Percentiles rank a stretch among this genome's conserved stretches.
Evolutionary conservation across 2,329 filamentous ascomycete genomes (phyloP).

Genomic region (Apiospora sp.): DNA sequence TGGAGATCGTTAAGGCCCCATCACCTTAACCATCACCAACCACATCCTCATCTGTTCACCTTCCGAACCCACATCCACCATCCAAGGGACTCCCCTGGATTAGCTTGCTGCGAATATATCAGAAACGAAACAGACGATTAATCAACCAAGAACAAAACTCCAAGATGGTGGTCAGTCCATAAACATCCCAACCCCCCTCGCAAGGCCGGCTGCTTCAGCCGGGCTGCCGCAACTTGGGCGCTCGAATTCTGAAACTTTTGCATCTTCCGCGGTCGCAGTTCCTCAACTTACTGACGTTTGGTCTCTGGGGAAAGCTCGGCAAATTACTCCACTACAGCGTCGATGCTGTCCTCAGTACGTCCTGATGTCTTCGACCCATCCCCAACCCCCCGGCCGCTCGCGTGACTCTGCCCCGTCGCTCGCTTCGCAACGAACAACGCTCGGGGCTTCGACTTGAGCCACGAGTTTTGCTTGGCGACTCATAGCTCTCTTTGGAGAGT

Average conservation of each 20-base stretch:
- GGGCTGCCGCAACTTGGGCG: slow-evolving; percentile 18
- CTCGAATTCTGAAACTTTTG: slow-evolving; percentile 51
- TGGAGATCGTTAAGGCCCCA: background rate
- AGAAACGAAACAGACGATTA: background rate
- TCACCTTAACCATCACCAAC: slow-evolving; percentile 15
- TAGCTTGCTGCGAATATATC: background rate
- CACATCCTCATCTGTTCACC: slow-evolving; percentile 7
- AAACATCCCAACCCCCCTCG: background rate
- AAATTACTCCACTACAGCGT: slow-evolving; percentile 94
- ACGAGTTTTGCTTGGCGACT: background rate
- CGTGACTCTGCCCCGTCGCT: background rate
- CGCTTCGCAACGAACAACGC: background rate
- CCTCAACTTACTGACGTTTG: slow-evolving; percentile 74
- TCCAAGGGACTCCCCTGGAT: background rate
- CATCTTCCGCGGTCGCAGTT: slow-evolving; percentile 50
- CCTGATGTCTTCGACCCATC: background rate
- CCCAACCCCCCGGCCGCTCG: slow-evolving; percentile 4
- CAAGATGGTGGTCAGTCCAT: slow-evolving; percentile 15
- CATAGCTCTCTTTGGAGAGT: background rate
- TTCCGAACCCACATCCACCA: background rate
- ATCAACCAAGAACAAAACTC: too few relatives aligned
- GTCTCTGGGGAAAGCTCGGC: slow-evolving; percentile 82
- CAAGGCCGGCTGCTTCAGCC: slow-evolving; percentile 14
- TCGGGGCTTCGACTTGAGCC: background rate
- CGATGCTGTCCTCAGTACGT: slow-evolving; percentile 89